These are phyloP conservation scores for Chaetoceros muelleri DNA, from an alignment of 108 stramenopile species.

Conservation along the genomic window DNA sequence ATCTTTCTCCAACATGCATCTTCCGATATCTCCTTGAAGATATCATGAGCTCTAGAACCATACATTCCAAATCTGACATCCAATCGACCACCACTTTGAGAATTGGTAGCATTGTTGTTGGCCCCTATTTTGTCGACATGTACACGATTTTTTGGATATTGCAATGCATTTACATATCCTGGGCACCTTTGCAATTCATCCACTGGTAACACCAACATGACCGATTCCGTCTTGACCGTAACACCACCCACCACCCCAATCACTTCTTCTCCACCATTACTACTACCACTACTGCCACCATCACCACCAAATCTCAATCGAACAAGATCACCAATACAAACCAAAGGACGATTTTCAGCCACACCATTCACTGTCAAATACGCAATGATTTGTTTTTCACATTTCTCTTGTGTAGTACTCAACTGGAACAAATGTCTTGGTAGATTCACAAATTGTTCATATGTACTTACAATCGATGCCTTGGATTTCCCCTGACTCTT, in stretches of 20 bases:
- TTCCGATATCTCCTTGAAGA: background rate
- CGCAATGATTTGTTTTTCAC: background rate
- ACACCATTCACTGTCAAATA: background rate
- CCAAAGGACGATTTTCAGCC: constrained; percentile 3
- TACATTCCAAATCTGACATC: background rate
- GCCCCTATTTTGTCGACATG: no score
- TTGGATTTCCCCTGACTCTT: background rate
- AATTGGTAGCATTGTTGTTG: background rate
- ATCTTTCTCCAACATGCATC: background rate
- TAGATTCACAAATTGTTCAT: background rate
- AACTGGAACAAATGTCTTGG: background rate
- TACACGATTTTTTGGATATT: background rate
- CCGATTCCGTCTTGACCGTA: background rate
- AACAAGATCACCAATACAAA: background rate
- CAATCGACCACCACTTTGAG: constrained; percentile 1
- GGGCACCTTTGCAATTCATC: background rate
- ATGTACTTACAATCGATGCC: background rate
- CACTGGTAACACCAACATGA: background rate
- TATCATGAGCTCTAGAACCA: background rate
- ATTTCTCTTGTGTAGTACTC: background rate
- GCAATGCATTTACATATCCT: background rate
- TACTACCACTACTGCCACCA: background rate
- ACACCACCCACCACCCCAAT: background rate
- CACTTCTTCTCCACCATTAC: background rate
- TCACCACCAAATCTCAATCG: background rate